These are phyloP conservation scores for Lepidium africanum DNA, from an alignment of 345 rosid species.

Conservation along the genomic window DNA sequence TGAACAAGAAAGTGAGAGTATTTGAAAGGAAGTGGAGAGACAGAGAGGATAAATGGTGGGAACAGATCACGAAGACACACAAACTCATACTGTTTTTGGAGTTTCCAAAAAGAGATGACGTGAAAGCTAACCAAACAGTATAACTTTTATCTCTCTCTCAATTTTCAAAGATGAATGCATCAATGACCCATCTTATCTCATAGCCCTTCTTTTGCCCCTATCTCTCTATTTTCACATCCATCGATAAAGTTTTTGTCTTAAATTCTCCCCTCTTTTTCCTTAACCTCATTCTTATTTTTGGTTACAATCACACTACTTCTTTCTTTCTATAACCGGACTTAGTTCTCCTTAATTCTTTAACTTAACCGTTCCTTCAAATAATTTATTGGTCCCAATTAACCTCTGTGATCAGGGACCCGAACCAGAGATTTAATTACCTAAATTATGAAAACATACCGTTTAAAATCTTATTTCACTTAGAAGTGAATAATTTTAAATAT, in stretches of 20 bases:
- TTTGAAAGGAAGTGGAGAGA: constrained; percentile 22
- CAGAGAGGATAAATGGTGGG: constrained; percentile 31
- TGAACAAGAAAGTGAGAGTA: constrained; percentile 20
- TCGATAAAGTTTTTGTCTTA: constrained; percentile 13
- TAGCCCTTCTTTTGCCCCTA: constrained; percentile 23
- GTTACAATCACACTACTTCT: constrained; percentile 12
- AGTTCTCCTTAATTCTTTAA: not conserved
- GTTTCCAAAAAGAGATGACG: constrained; percentile 32
- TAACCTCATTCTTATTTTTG: constrained; percentile 13
- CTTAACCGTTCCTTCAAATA: not conserved
- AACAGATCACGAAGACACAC: constrained; percentile 28
- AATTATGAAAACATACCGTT: not conserved
- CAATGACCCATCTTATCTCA: constrained; percentile 26
- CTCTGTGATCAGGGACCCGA: no score
- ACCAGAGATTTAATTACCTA: not conserved
- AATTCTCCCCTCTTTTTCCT: constrained; percentile 8
- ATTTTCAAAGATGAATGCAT: constrained; percentile 24
- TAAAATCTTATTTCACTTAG: not conserved
- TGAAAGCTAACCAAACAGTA: constrained; percentile 28
- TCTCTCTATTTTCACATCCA: constrained; percentile 18
- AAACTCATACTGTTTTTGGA: constrained; percentile 30
- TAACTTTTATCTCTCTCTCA: not conserved
- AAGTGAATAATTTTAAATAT: not conserved
- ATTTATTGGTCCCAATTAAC: not conserved
- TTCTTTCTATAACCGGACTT: constrained; percentile 6